phyloP scores from a whole-genome alignment of 441 rosid genomes.

The Aquilaria agallochum region DNA sequence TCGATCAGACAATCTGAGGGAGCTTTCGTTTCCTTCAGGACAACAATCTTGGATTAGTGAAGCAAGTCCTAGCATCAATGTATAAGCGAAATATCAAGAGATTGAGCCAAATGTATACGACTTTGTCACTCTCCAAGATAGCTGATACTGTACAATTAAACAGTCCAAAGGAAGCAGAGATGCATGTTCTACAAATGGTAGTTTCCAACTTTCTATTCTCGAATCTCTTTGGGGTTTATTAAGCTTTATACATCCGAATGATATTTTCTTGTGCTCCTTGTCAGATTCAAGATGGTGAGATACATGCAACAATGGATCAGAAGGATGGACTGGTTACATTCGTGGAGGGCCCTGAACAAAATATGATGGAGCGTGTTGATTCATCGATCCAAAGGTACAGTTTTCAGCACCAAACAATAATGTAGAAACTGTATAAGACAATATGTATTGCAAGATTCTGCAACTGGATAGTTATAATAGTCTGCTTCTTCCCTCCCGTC shows the following conservation, averaged over 20 bases:
- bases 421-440: no score
- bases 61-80: slow-evolving; percentile 91
- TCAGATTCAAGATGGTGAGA: slow-evolving; percentile 97
- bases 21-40: slow-evolving; percentile 44
- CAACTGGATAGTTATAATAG: no score
- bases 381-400: slow-evolving; percentile 86
- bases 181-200: slow-evolving; percentile 99
- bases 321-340: slow-evolving; percentile 99
- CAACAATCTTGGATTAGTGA: slow-evolving; percentile 88
- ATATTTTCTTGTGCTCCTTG: neutral
- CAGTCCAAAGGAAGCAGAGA: slow-evolving; percentile 93
- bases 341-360: slow-evolving; percentile 94
- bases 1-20: neutral
- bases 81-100: slow-evolving; percentile 94
- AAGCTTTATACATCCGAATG: slow-evolving; percentile 5
- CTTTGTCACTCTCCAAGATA: slow-evolving; percentile 90
- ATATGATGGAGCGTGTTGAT: slow-evolving; percentile 83
- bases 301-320: slow-evolving; percentile 92
- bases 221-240: neutral
- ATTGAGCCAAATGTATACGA: slow-evolving; percentile 88
- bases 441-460: no score
- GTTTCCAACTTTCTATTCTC: neutral
- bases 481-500: neutral
- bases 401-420: neutral
- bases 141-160: slow-evolving; percentile 80